Evolutionary conservation across 228 moss, liverwort and hornwort genomes (phyloP).

Genomic region (Sphagnum fallax): DNA sequence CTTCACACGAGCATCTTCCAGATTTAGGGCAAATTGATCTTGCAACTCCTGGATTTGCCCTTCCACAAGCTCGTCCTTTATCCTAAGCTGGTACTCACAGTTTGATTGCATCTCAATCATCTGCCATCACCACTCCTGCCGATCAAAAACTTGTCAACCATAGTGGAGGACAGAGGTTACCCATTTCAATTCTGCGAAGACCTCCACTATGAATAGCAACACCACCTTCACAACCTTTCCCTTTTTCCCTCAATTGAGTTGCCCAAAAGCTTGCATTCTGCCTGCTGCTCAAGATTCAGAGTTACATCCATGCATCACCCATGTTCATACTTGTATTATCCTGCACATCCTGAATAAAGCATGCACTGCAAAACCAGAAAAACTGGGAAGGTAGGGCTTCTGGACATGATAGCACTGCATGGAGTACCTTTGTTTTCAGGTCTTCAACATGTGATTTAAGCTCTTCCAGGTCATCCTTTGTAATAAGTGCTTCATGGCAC

Average conservation of each 20-base stretch:
- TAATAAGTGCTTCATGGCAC: constrained; percentile 57
- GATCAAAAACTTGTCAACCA: background rate
- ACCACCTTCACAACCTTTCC: background rate
- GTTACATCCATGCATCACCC: too few species aligned
- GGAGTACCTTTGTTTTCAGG: constrained; percentile 50
- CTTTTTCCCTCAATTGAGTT: background rate
- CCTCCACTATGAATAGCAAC: background rate
- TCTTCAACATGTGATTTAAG: constrained; percentile 41
- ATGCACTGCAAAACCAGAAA: too few species aligned
- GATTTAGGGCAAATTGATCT: constrained; percentile 35
- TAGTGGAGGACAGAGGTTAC: background rate
- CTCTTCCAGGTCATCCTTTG: constrained; percentile 55
- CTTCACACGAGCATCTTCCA: constrained; percentile 32
- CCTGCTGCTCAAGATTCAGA: too few species aligned
- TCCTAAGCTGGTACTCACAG: constrained; percentile 54
- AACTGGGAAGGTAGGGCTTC: too few species aligned
- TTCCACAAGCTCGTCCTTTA: constrained; percentile 47
- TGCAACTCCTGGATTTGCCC: constrained; percentile 40
- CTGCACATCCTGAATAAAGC: too few species aligned
- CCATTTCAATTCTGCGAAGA: background rate
- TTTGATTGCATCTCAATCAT: constrained; percentile 46
- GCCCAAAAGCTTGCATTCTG: too few species aligned
- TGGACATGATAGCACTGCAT: too few species aligned
- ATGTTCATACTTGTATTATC: too few species aligned
- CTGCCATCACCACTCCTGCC: constrained; percentile 8